These are phyloP conservation scores for Combretum micranthum DNA, from an alignment of 345 rosid species.

Conservation along the genomic window DNA sequence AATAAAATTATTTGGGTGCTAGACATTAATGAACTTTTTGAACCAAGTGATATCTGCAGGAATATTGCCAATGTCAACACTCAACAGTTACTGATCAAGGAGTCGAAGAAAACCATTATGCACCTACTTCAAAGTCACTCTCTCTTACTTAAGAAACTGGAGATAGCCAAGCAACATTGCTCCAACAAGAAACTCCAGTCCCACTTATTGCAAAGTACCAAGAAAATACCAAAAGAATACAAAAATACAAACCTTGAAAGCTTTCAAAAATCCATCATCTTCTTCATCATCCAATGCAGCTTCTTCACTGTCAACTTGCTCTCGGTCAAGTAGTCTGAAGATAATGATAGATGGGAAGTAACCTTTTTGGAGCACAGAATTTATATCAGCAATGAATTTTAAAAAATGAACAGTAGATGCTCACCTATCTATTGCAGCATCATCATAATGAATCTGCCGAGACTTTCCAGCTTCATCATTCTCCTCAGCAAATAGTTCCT, in stretches of 20 bases:
- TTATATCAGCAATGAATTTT: no score
- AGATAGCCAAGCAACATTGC: not conserved
- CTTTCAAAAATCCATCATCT: conserved; percentile 93
- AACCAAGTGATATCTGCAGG: no score
- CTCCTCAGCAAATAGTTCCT: conserved; percentile 94
- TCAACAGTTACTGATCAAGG: no score
- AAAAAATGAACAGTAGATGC: not conserved
- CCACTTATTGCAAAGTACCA: not conserved
- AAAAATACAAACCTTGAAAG: conserved; percentile 68
- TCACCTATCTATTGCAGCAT: conserved; percentile 88
- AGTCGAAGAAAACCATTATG: no score
- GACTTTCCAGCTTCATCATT: conserved; percentile 93
- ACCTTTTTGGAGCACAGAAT: not conserved
- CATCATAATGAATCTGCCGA: conserved; percentile 96
- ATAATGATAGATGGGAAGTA: not conserved
- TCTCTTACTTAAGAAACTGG: conserved; percentile 2
- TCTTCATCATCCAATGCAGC: conserved; percentile 84
- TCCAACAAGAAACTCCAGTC: not conserved
- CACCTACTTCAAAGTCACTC: no score
- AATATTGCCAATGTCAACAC: no score
- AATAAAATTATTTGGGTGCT: no score
- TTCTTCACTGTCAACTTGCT: conserved; percentile 76
- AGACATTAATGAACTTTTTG: no score
- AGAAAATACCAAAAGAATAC: not conserved
- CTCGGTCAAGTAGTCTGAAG: conserved; percentile 87